Evolutionary conservation across 2,329 filamentous ascomycete species (phyloP), one percentile per base, ranked within the genome.

Genomic region (Colletotrichum sidae): DNA sequence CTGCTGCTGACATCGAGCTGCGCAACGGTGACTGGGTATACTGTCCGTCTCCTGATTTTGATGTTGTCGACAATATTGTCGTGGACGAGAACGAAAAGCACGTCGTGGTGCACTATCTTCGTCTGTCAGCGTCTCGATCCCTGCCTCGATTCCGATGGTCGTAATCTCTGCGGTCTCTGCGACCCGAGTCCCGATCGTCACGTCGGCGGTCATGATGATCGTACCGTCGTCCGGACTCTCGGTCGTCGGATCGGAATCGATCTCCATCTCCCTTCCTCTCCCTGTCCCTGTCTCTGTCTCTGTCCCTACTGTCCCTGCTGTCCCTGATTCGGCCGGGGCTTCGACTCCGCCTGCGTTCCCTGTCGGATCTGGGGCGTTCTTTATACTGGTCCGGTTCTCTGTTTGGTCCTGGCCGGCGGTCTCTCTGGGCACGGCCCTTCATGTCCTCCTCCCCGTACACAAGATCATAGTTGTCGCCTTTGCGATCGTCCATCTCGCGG

Each of bases 371-470:
- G 46, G 67, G 45, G 49, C 64, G 49, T 25, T 71, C 65, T 44
- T n/a, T 57, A 69, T 69, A 46, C 34, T 67, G 62, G 35, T 62
- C 62, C 3, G 52, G 15, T 2, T 56, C 39, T 12, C 47, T 47
- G 35, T 46, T 54, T 25, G 62, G 38, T 17, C 62, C 58, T n/a
- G 58, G 47, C 8, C 56, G 70, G 9, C 68, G 70, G 3, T 74
- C 74, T 4, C 74, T 76, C 42, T 80, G 79, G 52, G 85, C 79
- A 34, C 82, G 80, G 33, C 81, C 82, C 55, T 83, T 83, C 77
- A 91, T 84, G 66, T 92, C 90, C 56, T 91, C 86, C 58, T 91
- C 89, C 66, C 93, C 91, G 74, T 96, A 92, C 0, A 97, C 89
- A 88, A 96, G 94, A 58, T 87, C 86, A 74, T 96, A 97, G 33